A percentile compares a stretch with the other conserved stretches of the same genome.
Conservation (phyloP, 2,329 filamentous ascomycete species). For the Ilyonectria sp. region DNA sequence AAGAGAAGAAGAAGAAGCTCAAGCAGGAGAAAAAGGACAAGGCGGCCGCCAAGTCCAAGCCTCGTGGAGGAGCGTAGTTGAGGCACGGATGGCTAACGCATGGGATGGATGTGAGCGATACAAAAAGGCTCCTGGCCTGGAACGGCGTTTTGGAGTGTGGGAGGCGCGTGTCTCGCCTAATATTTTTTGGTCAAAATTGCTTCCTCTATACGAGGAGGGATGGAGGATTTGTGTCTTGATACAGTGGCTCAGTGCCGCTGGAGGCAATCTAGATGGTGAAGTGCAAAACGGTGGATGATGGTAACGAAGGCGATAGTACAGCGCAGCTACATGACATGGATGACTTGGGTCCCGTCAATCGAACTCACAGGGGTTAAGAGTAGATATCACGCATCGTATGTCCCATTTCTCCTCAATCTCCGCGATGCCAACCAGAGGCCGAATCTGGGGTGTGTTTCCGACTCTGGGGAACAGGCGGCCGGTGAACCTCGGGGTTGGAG, state of each 20-base stretch:
- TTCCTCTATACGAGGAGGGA: not conserved
- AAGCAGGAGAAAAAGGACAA: constrained; percentile 97
- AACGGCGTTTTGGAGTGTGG: constrained; percentile 44
- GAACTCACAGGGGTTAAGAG: not conserved
- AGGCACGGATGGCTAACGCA: not conserved
- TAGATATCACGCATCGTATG: not conserved
- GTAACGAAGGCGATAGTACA: not conserved
- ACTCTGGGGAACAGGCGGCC: constrained; percentile 13
- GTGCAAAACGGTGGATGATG: not conserved
- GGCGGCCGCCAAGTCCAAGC: constrained; percentile 90
- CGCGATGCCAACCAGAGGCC: not conserved
- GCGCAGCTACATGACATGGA: not conserved
- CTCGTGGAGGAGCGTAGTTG: constrained; percentile 70
- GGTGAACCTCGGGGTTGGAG: constrained; percentile 33
- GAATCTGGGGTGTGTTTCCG: constrained; percentile 10
- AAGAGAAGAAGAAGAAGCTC: constrained; percentile 94
- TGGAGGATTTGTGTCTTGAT: not conserved
- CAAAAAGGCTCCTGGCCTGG: constrained; percentile 20
- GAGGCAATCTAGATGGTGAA: not conserved
- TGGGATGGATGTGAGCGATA: constrained; percentile 8
- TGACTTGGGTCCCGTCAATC: no score
- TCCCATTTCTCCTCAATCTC: constrained; percentile 1
- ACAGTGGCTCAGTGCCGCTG: no score
- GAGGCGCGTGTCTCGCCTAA: constrained; percentile 13
- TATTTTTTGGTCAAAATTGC: constrained; percentile 2